These are phyloP conservation scores for Chenopodium suecicum DNA, from an alignment of 148 eudicot genomes.

Conservation along the genomic window DNA sequence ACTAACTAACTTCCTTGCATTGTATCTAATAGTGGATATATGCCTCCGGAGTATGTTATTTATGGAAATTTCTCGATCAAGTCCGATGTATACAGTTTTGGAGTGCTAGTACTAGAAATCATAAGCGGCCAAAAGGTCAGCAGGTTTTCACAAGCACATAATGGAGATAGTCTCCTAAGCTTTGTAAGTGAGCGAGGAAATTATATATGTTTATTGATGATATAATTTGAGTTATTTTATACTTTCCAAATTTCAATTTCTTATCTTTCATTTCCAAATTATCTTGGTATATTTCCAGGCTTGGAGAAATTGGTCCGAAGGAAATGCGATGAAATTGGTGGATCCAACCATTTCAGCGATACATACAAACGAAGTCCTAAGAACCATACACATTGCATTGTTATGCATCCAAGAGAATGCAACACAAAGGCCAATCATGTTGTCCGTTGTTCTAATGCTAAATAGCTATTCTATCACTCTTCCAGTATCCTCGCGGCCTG, in stretches of 20 bases:
- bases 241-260: too few species aligned
- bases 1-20: too few species aligned
- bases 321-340: constrained; percentile 15
- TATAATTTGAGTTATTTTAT: neutral
- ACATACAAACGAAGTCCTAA: constrained; percentile 19
- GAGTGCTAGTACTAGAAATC: constrained; percentile 43
- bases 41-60: constrained; percentile 39
- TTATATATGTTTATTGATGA: neutral
- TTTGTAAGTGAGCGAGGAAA: constrained; percentile 26
- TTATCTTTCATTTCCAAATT: too few species aligned
- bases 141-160: neutral
- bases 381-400: constrained; percentile 34
- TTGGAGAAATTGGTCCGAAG: constrained; percentile 43
- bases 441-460: constrained; percentile 31
- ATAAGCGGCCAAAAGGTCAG: constrained; percentile 31
- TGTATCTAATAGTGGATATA: constrained; percentile 36
- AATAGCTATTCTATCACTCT: constrained; percentile 19
- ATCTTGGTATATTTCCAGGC: constrained; percentile 25
- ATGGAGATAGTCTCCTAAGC: constrained; percentile 29
- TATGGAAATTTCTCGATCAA: constrained; percentile 39
- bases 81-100: constrained; percentile 48
- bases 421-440: constrained; percentile 39
- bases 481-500: constrained; percentile 22
- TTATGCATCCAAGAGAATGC: constrained; percentile 37
- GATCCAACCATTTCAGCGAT: constrained; percentile 10